Percentiles rank a stretch among this genome's conserved stretches.
Conservation (phyloP, 1,284 basidiomycete species). For the Cryptococcus sp. region DNA sequence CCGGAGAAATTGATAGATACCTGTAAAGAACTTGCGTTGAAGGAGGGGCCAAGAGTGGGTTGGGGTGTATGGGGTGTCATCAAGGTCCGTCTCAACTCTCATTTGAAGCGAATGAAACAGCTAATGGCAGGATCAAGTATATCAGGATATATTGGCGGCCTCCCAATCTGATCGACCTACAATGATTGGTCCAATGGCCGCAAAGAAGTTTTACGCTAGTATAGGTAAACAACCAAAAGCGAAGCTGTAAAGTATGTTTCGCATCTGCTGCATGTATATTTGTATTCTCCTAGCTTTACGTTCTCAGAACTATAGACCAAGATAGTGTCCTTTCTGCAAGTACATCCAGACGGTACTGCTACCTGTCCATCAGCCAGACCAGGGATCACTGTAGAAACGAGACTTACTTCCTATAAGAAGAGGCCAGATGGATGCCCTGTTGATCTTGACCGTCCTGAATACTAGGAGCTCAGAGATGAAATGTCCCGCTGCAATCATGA, state of each 20-base stretch:
- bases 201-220: slow-evolving; percentile 30
- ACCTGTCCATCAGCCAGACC: slow-evolving; percentile 3
- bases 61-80: slow-evolving; percentile 53
- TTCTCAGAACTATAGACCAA: slow-evolving; percentile 1
- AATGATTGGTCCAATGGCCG: slow-evolving; percentile 18
- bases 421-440: slow-evolving; percentile 65
- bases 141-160: slow-evolving; percentile 46
- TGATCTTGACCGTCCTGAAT: slow-evolving; percentile 70
- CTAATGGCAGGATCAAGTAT: slow-evolving; percentile 48
- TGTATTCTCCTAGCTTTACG: too few species aligned
- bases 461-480: slow-evolving; percentile 81
- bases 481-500: slow-evolving; percentile 84
- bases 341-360: slow-evolving; percentile 32
- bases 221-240: slow-evolving; percentile 19
- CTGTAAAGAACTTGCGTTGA: slow-evolving; percentile 47
- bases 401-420: slow-evolving; percentile 80
- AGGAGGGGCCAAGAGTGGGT: slow-evolving; percentile 46
- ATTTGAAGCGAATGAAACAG: not conserved
- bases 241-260: slow-evolving; percentile 30
- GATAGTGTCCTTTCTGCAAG: slow-evolving; percentile 31
- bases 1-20: slow-evolving; percentile 55
- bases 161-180: slow-evolving; percentile 33
- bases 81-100: slow-evolving; percentile 49
- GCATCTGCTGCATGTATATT: too few species aligned
- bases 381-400: not conserved